Evolutionary conservation across 306 rosid genomes (phyloP).

Genomic region (Sechiopsis laciniata): DNA sequence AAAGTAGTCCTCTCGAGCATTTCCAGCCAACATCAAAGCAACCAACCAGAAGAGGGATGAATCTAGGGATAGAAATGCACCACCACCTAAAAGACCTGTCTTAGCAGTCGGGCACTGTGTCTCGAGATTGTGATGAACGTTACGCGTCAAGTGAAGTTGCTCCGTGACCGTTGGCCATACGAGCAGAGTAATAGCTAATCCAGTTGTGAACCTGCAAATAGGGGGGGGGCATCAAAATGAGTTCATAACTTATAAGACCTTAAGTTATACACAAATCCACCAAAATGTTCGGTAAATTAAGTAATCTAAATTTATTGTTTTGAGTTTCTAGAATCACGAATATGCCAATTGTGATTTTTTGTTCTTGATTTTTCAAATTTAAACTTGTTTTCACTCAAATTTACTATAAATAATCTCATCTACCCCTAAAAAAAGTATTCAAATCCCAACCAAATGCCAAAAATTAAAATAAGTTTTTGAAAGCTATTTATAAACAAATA

Average conservation of each 20-base stretch:
- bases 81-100: conserved; percentile 88
- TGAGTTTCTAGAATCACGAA: not conserved
- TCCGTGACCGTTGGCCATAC: conserved; percentile 61
- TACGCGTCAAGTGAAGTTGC: conserved; percentile 38
- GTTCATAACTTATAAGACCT: not conserved
- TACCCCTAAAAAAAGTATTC: no score
- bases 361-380: no score
- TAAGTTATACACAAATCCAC: not conserved
- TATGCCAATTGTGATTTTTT: not conserved
- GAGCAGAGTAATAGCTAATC: conserved; percentile 37
- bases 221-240: not conserved
- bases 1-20: conserved; percentile 75
- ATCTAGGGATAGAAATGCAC: conserved; percentile 82
- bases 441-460: no score
- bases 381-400: no score
- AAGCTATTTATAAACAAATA: no score
- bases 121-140: conserved; percentile 27
- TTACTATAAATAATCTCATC: no score
- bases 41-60: conserved; percentile 77
- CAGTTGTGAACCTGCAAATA: conserved; percentile 52
- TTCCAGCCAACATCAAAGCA: conserved; percentile 71
- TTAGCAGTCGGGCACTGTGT: conserved; percentile 57
- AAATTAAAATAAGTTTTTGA: no score
- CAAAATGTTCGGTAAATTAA: not conserved
- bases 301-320: not conserved